phyloP scores from a whole-genome alignment of 257 asterid species.

The Scutellaria barbata region DNA sequence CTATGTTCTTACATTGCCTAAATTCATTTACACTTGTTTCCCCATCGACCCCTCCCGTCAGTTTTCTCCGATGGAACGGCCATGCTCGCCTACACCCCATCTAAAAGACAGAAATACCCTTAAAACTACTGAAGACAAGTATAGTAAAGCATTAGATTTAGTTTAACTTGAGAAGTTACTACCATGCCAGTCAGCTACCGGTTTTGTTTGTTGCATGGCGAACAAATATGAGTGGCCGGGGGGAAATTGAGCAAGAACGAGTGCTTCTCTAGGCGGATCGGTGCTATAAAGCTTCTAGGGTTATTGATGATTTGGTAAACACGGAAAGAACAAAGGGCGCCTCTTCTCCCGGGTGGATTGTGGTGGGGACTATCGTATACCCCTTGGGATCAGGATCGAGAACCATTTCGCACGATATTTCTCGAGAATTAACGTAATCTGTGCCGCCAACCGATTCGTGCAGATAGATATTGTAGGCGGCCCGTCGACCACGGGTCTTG shows the following conservation, averaged over 20 bases:
- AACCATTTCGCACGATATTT: slow-evolving; percentile 99
- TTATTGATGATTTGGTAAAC: slow-evolving; percentile 86
- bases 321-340: slow-evolving; percentile 97
- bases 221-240: slow-evolving; percentile 31
- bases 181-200: slow-evolving; percentile 20
- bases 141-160: not conserved
- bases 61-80: not conserved
- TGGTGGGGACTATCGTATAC: slow-evolving; percentile 97
- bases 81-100: too few relatives aligned
- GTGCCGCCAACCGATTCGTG: slow-evolving; percentile 99
- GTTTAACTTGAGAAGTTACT: slow-evolving; percentile 39
- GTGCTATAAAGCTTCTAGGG: slow-evolving; percentile 81
- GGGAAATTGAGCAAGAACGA: not conserved
- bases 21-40: slow-evolving; percentile 57
- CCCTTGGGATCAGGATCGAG: slow-evolving; percentile 99
- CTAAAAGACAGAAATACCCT: not conserved
- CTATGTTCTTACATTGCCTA: slow-evolving; percentile 58
- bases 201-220: slow-evolving; percentile 22
- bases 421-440: slow-evolving; percentile 94
- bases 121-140: not conserved
- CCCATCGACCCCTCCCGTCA: slow-evolving; percentile 37
- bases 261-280: slow-evolving; percentile 29
- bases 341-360: slow-evolving; percentile 99
- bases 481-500: slow-evolving; percentile 96
- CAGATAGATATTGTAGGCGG: slow-evolving; percentile 89